Percentiles rank a stretch among this genome's conserved stretches.
These are phyloP conservation scores for Carex parvula DNA, from an alignment of 176 grass and related monocot species.

Conservation along the genomic window DNA sequence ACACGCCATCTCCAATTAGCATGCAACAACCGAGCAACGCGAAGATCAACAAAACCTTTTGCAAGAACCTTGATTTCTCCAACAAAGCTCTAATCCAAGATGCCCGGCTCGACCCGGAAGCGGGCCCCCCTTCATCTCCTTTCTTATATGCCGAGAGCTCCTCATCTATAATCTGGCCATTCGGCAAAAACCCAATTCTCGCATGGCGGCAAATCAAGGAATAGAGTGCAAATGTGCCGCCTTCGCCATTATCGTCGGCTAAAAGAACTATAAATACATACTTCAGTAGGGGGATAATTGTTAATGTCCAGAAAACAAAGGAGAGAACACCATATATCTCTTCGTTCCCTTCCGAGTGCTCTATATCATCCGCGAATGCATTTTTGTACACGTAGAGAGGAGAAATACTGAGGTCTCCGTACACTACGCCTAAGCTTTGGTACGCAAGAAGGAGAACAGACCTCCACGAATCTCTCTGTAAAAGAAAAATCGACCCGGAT, in stretches of 20 bases:
- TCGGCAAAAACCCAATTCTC: conserved; percentile 48
- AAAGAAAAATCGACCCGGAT: conserved; percentile 11
- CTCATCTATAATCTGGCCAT: conserved; percentile 44
- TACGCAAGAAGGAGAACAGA: conserved; percentile 59
- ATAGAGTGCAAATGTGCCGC: conserved; percentile 96
- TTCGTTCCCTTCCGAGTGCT: conserved; percentile 78
- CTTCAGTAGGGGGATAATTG: conserved; percentile 73
- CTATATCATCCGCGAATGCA: conserved; percentile 83
- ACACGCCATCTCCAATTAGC: conserved; percentile 93
- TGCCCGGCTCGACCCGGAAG: background rate
- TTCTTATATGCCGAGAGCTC: conserved; percentile 41
- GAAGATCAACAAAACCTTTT: conserved; percentile 59
- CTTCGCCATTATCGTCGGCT: conserved; percentile 84
- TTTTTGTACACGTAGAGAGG: conserved; percentile 89
- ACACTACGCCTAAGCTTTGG: conserved; percentile 90
- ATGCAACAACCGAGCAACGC: conserved; percentile 84
- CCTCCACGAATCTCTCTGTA: conserved; percentile 46
- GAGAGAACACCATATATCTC: conserved; percentile 97
- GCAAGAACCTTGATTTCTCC: conserved; percentile 59
- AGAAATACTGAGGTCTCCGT: conserved; percentile 79
- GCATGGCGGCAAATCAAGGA: conserved; percentile 78
- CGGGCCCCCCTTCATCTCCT: conserved; percentile 15
- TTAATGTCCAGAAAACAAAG: conserved; percentile 99
- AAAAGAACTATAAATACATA: conserved; percentile 85
- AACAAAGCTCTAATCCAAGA: conserved; percentile 41